Conservation (phyloP, 2,329 filamentous ascomycete genomes). For the Calonectria pseudoturangicola region DNA sequence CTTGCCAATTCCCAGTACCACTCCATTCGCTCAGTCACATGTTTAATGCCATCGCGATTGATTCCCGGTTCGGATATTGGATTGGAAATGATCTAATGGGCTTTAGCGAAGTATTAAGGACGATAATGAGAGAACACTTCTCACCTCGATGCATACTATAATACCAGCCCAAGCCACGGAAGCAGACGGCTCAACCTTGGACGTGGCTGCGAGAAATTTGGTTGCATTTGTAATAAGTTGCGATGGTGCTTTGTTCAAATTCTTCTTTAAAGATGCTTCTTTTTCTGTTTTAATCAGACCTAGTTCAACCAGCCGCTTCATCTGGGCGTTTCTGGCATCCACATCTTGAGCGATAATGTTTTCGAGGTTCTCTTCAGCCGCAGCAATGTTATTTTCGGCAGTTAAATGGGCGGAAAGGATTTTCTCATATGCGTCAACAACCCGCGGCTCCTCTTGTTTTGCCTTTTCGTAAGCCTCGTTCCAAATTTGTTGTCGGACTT, state of each 20-base stretch:
- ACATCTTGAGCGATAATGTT: constrained; percentile 22
- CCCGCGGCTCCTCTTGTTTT: not conserved
- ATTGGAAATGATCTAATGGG: constrained; percentile 25
- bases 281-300: constrained; percentile 18
- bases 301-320: not conserved
- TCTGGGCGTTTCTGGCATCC: constrained; percentile 19
- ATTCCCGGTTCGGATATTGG: constrained; percentile 25
- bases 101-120: not conserved
- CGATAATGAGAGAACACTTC: not conserved
- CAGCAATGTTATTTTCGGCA: not conserved
- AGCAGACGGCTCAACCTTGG: constrained; percentile 22
- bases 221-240: constrained; percentile 22
- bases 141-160: constrained; percentile 23
- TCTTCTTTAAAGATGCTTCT: not conserved
- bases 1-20: constrained; percentile 32
- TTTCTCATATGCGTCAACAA: constrained; percentile 40
- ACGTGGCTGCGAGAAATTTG: not conserved
- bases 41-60: constrained; percentile 26
- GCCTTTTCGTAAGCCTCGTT: not conserved
- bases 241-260: constrained; percentile 6
- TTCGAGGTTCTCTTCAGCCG: not conserved
- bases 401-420: constrained; percentile 25
- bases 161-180: constrained; percentile 31
- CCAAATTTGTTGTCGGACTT: not conserved
- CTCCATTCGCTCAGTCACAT: constrained; percentile 14